Evolutionary conservation across 73 alveolate species (phyloP).

Genomic region (Symbiodinium natans): DNA sequence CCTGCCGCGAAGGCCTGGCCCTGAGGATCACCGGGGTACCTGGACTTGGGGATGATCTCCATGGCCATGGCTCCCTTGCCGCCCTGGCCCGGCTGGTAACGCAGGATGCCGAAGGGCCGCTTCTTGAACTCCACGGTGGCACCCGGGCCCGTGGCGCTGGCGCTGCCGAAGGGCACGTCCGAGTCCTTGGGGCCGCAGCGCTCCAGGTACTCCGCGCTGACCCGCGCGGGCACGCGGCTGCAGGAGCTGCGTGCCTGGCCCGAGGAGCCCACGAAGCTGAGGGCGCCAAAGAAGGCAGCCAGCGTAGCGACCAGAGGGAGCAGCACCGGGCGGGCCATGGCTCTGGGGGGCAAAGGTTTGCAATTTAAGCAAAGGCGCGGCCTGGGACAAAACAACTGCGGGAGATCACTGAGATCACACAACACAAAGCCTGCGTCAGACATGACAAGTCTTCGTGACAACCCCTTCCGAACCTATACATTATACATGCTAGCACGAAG

Average conservation of each 20-base stretch:
- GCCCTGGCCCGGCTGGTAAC: slow-evolving; percentile 70
- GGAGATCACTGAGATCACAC: too few species aligned
- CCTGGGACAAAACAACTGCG: too few species aligned
- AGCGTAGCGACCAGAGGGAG: too few species aligned
- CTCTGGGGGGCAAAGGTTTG: too few species aligned
- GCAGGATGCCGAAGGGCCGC: slow-evolving; percentile 83
- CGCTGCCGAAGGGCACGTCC: slow-evolving; percentile 21
- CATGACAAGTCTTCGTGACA: too few species aligned
- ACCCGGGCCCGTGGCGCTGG: slow-evolving; percentile 39
- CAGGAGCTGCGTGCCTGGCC: background rate
- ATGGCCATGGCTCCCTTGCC: slow-evolving; percentile 59
- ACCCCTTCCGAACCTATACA: too few species aligned
- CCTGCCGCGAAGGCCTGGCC: slow-evolving; percentile 73
- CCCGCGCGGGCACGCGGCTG: slow-evolving; percentile 15
- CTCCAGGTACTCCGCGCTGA: background rate
- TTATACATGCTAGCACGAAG: too few species aligned
- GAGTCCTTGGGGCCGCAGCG: slow-evolving; percentile 20
- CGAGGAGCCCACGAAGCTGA: background rate
- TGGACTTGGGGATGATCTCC: slow-evolving; percentile 61
- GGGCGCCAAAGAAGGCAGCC: too few species aligned
- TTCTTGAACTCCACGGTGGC: slow-evolving; percentile 65
- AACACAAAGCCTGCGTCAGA: too few species aligned
- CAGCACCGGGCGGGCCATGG: too few species aligned
- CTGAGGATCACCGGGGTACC: slow-evolving; percentile 8
- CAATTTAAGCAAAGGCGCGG: too few species aligned